Evolutionary conservation across 257 asterid species (phyloP).

Genomic region (Ophiorrhiza pumila): DNA sequence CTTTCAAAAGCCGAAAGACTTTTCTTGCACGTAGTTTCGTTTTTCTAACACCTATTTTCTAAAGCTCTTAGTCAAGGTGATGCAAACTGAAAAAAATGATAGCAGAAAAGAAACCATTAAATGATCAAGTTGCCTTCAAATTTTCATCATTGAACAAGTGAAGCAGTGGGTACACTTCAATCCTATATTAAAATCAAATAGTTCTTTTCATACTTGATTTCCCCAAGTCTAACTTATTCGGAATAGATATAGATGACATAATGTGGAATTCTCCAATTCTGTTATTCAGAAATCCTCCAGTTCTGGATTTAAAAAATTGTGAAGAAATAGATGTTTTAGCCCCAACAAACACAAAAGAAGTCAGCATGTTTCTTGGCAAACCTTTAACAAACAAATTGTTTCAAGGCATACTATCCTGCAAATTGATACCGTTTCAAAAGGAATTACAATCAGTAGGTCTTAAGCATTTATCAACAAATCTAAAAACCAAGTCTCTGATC

Average conservation of each 20-base stretch:
- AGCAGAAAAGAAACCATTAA: neutral
- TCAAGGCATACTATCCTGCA: neutral
- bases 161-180: neutral
- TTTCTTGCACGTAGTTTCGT: no score
- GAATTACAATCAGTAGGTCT: neutral
- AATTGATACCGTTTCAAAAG: neutral
- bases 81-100: neutral
- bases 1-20: neutral
- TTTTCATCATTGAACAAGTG: neutral
- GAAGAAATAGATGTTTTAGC: no score
- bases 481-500: neutral
- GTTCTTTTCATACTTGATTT: no score
- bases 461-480: neutral
- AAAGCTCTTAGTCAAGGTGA: neutral
- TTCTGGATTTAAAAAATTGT: no score
- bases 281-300: no score
- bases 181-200: no score
- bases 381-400: no score
- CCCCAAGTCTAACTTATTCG: no score
- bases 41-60: neutral
- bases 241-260: no score
- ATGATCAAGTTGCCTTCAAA: neutral
- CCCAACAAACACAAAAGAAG: neutral
- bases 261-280: no score
- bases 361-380: no score